Conservation (phyloP, 2,329 filamentous ascomycete species). For the Chalaropsis ovoidea region DNA sequence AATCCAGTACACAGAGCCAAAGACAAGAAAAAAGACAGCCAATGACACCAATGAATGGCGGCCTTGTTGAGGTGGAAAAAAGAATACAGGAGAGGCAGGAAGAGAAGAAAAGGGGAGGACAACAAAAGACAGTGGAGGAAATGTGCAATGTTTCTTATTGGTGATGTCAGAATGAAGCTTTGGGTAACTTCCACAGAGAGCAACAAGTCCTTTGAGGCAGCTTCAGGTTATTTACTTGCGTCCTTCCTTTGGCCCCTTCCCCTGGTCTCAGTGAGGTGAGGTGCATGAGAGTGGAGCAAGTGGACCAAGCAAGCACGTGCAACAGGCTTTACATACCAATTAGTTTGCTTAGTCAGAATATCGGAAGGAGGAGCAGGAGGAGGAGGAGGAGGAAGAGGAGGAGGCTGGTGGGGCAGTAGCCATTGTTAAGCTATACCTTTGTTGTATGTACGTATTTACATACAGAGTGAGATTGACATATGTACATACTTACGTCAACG, state of each 20-base stretch:
- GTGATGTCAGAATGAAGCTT: neutral
- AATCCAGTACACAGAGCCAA: neutral
- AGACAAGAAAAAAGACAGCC: neutral
- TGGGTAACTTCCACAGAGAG: neutral
- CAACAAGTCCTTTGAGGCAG: neutral
- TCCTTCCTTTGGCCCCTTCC: no score
- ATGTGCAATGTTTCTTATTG: neutral
- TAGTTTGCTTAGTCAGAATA: neutral
- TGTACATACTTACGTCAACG: constrained; percentile 1
- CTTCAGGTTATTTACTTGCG: no score
- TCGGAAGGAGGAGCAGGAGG: neutral
- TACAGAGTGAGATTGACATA: no score
- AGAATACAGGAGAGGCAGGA: neutral
- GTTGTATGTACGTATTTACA: no score
- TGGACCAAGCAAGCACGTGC: neutral
- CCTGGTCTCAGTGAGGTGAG: neutral
- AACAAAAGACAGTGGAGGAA: neutral
- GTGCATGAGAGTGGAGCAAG: neutral
- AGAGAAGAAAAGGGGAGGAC: neutral
- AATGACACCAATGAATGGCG: no score
- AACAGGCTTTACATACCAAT: neutral
- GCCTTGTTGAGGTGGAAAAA: neutral
- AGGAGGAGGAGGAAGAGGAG: neutral
- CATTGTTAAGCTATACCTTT: constrained; percentile 12
- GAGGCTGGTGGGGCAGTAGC: constrained; percentile 1